Percentiles rank a stretch among this genome's conserved stretches.
Evolutionary conservation across 2,329 filamentous ascomycete species (phyloP).

Genomic region (Claviceps humidiphila): DNA sequence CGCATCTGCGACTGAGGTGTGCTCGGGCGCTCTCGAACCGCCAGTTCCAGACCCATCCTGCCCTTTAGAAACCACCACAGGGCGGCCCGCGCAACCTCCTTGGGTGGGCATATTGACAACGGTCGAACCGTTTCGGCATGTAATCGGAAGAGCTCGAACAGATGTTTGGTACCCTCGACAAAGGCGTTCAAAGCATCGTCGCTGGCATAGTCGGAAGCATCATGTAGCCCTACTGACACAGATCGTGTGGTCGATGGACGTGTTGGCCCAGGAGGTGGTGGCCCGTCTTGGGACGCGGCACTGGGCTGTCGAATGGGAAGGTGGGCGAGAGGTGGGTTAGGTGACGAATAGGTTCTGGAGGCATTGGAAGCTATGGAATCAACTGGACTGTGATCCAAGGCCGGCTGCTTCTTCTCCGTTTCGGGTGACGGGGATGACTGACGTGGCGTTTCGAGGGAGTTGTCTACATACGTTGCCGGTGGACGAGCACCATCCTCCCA

Average conservation of each 20-base stretch:
- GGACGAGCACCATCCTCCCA: constrained; percentile 17
- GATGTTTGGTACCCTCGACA: constrained; percentile 54
- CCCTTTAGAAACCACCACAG: constrained; percentile 88
- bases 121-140: constrained; percentile 64
- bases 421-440: constrained; percentile 17
- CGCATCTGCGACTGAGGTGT: constrained; percentile 38
- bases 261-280: constrained; percentile 3
- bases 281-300: constrained; percentile 13
- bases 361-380: constrained; percentile 22
- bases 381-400: constrained; percentile 28
- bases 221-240: constrained; percentile 27
- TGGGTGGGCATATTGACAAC: constrained; percentile 46
- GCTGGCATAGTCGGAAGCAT: constrained; percentile 30
- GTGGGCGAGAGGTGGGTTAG: constrained; percentile 7
- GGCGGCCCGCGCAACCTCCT: constrained; percentile 57
- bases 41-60: constrained; percentile 58
- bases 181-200: constrained; percentile 61
- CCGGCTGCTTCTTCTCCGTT: constrained; percentile 11
- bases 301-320: constrained; percentile 13
- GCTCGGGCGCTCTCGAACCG: constrained; percentile 50
- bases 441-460: constrained; percentile 15
- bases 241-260: constrained; percentile 17
- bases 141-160: constrained; percentile 62
- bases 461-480: constrained; percentile 8
- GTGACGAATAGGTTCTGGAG: constrained; percentile 17